Conservation (phyloP, 495 filamentous ascomycete genomes). For the Chaetomium fimeti region DNA sequence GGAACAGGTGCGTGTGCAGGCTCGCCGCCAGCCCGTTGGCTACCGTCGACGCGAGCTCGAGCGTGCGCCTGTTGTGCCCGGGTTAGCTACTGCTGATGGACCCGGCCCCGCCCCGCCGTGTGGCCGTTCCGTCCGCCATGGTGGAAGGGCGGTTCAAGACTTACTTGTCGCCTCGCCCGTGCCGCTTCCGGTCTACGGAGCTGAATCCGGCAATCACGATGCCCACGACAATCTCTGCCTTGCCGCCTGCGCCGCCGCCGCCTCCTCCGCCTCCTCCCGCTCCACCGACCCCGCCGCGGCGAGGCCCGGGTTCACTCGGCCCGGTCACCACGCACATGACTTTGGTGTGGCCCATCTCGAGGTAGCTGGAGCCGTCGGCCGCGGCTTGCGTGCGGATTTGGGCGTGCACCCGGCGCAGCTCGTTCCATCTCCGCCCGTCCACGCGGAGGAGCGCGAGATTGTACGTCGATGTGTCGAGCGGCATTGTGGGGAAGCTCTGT, state of each 20-base stretch:
- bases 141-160: conserved; percentile 18
- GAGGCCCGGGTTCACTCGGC: conserved; percentile 64
- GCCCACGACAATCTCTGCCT: conserved; percentile 72
- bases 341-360: conserved; percentile 95
- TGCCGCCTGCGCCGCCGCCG: conserved; percentile 45
- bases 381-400: conserved; percentile 88
- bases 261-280: conserved; percentile 35
- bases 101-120: no score
- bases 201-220: conserved; percentile 86
- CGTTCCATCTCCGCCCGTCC: conserved; percentile 96
- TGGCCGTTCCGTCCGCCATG: no score
- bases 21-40: conserved; percentile 67
- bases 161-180: conserved; percentile 73
- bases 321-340: conserved; percentile 90
- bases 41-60: conserved; percentile 77
- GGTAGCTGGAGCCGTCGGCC: conserved; percentile 84
- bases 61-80: conserved; percentile 68
- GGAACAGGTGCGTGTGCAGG: conserved; percentile 83
- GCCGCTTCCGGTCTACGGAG: conserved; percentile 76
- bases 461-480: conserved; percentile 88
- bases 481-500: conserved; percentile 53
- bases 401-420: conserved; percentile 83
- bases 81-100: conserved; percentile 20
- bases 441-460: conserved; percentile 81
- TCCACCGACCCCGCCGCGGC: conserved; percentile 28